Percentiles rank a stretch among this genome's conserved stretches.
phyloP scores from a whole-genome alignment of 2,329 filamentous ascomycete genomes.

The Emergomyces africanus region DNA sequence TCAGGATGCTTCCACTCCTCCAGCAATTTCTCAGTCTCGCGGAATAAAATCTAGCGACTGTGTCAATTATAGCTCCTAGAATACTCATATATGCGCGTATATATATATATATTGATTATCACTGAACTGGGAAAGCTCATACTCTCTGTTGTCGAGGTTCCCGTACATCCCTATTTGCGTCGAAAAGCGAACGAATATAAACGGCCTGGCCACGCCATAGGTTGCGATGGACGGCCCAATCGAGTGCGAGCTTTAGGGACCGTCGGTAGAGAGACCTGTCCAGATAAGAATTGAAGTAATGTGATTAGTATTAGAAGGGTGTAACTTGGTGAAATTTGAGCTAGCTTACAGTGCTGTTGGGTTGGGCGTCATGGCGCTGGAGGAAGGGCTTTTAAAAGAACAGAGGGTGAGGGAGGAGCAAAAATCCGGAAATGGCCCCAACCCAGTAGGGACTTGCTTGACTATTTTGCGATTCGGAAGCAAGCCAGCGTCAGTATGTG shows the following conservation, averaged over 20 bases:
- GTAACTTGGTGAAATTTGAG: neutral
- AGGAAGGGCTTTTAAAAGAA: neutral
- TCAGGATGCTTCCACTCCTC: constrained; percentile 97
- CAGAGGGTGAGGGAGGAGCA: neutral
- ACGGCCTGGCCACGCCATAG: constrained; percentile 93
- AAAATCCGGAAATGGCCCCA: neutral
- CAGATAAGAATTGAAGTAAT: neutral
- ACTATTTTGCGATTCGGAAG: neutral
- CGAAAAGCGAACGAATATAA: constrained; percentile 90
- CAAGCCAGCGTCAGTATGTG: neutral
- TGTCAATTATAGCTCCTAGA: neutral
- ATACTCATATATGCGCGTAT: neutral
- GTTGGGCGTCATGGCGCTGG: constrained; percentile 8
- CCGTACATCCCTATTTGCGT: constrained; percentile 74
- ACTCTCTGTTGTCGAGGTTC: constrained; percentile 82
- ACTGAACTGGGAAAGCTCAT: constrained; percentile 18
- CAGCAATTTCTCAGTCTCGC: constrained; percentile 76
- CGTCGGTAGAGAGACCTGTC: constrained; percentile 69
- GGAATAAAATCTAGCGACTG: constrained; percentile 56
- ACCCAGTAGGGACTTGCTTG: neutral
- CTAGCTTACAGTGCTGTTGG: constrained; percentile 26
- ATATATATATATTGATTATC: neutral
- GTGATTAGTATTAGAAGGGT: no score
- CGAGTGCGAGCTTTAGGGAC: constrained; percentile 80
- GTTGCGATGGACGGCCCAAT: constrained; percentile 88